A percentile compares a stretch with the other conserved stretches of the same genome.
Evolutionary conservation across 75 land plant genomes (phyloP).

Genomic region (Isoetes taiwanensis): DNA sequence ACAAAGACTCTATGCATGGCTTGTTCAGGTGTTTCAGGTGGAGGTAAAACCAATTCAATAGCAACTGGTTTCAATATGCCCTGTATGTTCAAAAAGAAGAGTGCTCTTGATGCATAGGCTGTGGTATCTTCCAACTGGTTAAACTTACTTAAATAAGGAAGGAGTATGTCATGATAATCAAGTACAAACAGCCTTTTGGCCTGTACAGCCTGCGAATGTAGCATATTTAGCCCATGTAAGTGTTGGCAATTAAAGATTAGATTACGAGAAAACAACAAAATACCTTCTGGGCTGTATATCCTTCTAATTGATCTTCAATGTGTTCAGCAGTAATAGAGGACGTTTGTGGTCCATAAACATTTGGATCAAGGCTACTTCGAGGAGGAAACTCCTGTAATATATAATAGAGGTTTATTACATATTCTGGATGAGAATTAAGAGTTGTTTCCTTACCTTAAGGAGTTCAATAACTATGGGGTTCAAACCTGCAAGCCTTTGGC

Average conservation of each 20-base stretch:
- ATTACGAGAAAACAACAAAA: background rate
- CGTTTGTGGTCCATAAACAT: slow-evolving; percentile 16
- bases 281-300: slow-evolving; percentile 19
- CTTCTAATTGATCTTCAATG: slow-evolving; percentile 23
- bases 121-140: slow-evolving; percentile 4
- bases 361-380: slow-evolving; percentile 19
- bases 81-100: slow-evolving; percentile 11
- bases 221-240: too few species aligned
- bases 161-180: slow-evolving; percentile 19
- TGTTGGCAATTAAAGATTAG: background rate
- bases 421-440: too few species aligned
- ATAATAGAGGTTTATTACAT: too few species aligned
- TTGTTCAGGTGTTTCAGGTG: slow-evolving; percentile 14
- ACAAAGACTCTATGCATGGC: background rate
- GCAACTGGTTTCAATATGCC: slow-evolving; percentile 22
- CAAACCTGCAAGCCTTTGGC: too few species aligned
- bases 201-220: slow-evolving; percentile 23
- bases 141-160: slow-evolving; percentile 17
- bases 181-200: slow-evolving; percentile 12
- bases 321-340: slow-evolving; percentile 26
- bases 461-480: too few species aligned
- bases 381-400: slow-evolving; percentile 11
- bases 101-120: slow-evolving; percentile 23
- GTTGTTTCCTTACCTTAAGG: too few species aligned
- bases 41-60: slow-evolving; percentile 19